phyloP scores from a whole-genome alignment of 1,139 yeast species.

The Casaregolazyma lundiana region DNA sequence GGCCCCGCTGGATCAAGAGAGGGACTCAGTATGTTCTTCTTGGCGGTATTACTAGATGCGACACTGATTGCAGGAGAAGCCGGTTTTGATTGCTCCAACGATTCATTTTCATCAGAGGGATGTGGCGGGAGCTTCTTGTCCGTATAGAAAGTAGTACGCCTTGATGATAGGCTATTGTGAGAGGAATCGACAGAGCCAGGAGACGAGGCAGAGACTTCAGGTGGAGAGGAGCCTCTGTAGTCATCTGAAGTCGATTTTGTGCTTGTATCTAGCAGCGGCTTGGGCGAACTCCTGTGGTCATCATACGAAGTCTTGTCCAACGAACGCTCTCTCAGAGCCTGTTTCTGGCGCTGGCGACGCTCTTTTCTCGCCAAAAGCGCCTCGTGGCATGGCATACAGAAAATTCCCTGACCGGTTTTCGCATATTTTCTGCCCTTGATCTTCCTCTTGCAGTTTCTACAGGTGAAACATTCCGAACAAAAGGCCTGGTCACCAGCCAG shows the following conservation, averaged over 20 bases:
- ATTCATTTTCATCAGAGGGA: not conserved
- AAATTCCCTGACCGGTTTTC: constrained; percentile 86
- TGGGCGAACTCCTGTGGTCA: not conserved
- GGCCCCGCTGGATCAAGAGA: not conserved
- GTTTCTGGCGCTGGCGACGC: constrained; percentile 14
- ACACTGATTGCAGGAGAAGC: not conserved
- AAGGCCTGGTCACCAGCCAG: constrained; percentile 91
- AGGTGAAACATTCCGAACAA: constrained; percentile 85
- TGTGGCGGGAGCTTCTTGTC: not conserved
- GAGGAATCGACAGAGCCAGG: not conserved
- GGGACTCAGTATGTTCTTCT: not conserved
- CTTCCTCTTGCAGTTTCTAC: constrained; percentile 82
- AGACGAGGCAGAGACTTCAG: not conserved
- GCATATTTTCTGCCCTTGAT: constrained; percentile 92
- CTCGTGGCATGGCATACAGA: constrained; percentile 92
- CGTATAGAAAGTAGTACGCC: not conserved
- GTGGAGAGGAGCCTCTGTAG: not conserved
- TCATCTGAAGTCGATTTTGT: not conserved
- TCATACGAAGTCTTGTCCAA: not conserved
- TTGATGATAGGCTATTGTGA: not conserved
- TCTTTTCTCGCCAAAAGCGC: constrained; percentile 65
- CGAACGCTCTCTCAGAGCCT: not conserved
- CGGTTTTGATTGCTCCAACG: not conserved
- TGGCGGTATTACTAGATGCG: not conserved
- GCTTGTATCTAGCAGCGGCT: not conserved